phyloP scores from a whole-genome alignment of 768 basidiomycete genomes.

The Rhizopogon salebrosus region DNA sequence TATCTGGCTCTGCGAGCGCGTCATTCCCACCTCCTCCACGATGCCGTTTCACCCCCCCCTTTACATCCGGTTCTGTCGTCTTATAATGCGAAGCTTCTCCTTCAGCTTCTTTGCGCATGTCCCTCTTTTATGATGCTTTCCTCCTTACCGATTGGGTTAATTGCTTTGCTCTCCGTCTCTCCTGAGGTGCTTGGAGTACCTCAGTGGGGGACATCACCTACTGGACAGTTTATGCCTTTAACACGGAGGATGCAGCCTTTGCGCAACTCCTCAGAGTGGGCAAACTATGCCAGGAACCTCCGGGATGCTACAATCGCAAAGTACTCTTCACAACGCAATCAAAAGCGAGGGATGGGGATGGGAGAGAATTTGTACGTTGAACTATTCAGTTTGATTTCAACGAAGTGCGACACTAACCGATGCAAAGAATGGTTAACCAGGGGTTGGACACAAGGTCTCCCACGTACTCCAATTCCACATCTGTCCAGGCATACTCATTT shows the following conservation, averaged over 20 bases:
- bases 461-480: background rate
- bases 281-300: constrained; percentile 40
- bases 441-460: constrained; percentile 56
- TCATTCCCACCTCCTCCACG: constrained; percentile 10
- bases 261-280: constrained; percentile 17
- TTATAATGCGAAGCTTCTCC: constrained; percentile 7
- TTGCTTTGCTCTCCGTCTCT: constrained; percentile 10
- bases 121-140: constrained; percentile 7
- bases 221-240: constrained; percentile 18
- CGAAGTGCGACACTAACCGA: constrained; percentile 4
- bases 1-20: constrained; percentile 3
- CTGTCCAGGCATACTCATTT: background rate
- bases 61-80: constrained; percentile 1
- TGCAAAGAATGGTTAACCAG: constrained; percentile 53
- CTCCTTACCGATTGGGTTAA: constrained; percentile 3
- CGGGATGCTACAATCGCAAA: constrained; percentile 39
- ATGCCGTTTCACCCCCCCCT: background rate
- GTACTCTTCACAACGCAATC: constrained; percentile 31
- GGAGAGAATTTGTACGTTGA: constrained; percentile 44
- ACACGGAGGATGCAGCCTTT: constrained; percentile 9
- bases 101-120: constrained; percentile 2
- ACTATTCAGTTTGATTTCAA: background rate
- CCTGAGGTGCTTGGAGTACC: constrained; percentile 10
- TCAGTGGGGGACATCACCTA: constrained; percentile 5
- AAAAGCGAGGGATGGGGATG: constrained; percentile 34